phyloP scores from a whole-genome alignment of 352 stramenopile species.

The Globisporangium heterothallicum region DNA sequence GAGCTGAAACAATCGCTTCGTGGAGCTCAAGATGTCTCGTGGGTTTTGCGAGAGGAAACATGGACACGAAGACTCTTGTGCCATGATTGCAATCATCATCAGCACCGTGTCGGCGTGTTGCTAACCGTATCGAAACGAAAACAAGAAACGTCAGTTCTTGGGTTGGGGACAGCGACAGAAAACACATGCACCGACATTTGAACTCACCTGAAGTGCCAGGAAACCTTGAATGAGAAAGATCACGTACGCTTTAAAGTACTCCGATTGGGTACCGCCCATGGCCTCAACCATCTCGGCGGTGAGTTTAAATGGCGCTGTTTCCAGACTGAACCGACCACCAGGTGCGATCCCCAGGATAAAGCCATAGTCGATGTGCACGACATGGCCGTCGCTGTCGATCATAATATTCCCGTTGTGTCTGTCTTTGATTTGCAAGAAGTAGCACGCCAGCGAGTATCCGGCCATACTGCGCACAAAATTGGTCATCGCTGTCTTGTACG shows the following conservation, averaged over 20 bases:
- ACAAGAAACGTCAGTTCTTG: constrained; percentile 2
- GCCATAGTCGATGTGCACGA: constrained; percentile 99
- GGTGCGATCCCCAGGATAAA: constrained; percentile 98
- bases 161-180: no score
- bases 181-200: no score
- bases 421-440: constrained; percentile 98
- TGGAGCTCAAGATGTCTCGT: constrained; percentile 64
- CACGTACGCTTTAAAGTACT: constrained; percentile 96
- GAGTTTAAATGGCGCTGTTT: constrained; percentile 98
- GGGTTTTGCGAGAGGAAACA: constrained; percentile 90
- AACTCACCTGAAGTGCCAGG: constrained; percentile 88
- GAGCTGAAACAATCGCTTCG: constrained; percentile 76
- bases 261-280: constrained; percentile 89
- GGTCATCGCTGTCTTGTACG: constrained; percentile 92
- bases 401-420: constrained; percentile 99
- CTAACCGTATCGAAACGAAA: constrained; percentile 25
- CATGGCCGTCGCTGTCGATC: constrained; percentile 95
- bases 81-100: constrained; percentile 97
- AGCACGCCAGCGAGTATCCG: constrained; percentile 97
- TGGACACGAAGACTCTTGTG: constrained; percentile 92
- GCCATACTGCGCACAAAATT: constrained; percentile 97
- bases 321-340: constrained; percentile 91
- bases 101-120: constrained; percentile 92
- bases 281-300: constrained; percentile 97
- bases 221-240: constrained; percentile 97